Evolutionary conservation across 441 rosid species (phyloP), one percentile per base, ranked within the genome.

Genomic region (Raphanus hybrid): DNA sequence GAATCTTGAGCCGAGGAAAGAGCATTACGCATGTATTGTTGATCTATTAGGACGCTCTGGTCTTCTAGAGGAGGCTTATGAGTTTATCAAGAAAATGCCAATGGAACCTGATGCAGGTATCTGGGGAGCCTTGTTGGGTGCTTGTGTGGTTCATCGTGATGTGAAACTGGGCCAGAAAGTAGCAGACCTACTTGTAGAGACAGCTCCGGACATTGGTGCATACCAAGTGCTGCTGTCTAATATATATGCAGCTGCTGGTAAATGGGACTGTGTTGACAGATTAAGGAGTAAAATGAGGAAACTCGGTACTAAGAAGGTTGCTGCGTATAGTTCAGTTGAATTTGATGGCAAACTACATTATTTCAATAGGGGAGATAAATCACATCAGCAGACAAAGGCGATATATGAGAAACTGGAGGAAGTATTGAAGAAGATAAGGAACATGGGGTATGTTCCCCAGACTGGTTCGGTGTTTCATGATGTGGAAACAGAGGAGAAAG

Each of bases 101-200:
- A 2, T 72, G 18, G 81, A 82, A 70, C 85, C 84, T 15, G 87
- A 86, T 76, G 48, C 83, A 0, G 87, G 76, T 64, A 63, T 79
- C 35, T 84, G 85, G 87, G 86, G 87, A 63, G 85, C 87, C 64
- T 71, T 86, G 65, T 70, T 84, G 32, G 83, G 87, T 74, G 82
- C 84, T 60, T 84, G 87, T 78, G 74, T 75, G 7, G 80, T 80
- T 68, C 79, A 86, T 70, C 63, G 52, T 20, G 82, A 80, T 52
- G 16, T 74, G 12, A 18, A 71, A 65, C 37, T 86, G 67, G 89
- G 85, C 6, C 84, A 84, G 73, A 71, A 74, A 70, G 87, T 68
- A 2, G 85, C 87, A 0, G 85, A 86, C 64, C 59, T 70, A 20
- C 83, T 86, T 60, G 68, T 82, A 7, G 83, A 78, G 54, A 73